Percentiles rank a stretch among this genome's conserved stretches.
Evolutionary conservation across 257 asterid species (phyloP).

Genomic region (Vinca minor): DNA sequence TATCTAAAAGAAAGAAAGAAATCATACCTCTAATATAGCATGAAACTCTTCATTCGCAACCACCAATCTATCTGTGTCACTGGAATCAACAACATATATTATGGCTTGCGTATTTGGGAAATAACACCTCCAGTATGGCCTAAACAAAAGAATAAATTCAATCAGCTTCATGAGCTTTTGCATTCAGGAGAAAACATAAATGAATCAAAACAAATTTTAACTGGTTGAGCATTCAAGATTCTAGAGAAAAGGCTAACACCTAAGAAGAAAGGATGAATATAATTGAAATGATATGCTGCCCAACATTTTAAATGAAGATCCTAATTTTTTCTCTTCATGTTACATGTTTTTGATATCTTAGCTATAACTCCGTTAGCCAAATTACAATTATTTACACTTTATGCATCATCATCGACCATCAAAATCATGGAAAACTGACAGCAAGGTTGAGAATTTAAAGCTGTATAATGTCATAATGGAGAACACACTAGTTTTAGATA

Average conservation of each 20-base stretch:
- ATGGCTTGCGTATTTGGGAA: constrained; percentile 97
- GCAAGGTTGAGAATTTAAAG: neutral
- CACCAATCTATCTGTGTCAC: constrained; percentile 92
- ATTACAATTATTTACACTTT: neutral
- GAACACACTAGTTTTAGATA: too few species aligned
- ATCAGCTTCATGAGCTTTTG: neutral
- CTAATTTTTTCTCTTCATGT: too few species aligned
- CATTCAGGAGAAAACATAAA: neutral
- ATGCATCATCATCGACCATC: neutral
- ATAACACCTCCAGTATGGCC: constrained; percentile 99
- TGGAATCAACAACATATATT: constrained; percentile 93
- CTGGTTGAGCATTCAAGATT: neutral
- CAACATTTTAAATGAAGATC: neutral
- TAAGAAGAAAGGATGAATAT: neutral
- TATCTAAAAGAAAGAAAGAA: neutral
- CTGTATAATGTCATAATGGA: neutral
- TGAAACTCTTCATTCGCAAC: constrained; percentile 93
- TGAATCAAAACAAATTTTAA: neutral
- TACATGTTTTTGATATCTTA: too few species aligned
- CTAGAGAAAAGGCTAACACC: neutral
- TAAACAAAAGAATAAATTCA: constrained; percentile 7
- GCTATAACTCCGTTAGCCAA: too few species aligned
- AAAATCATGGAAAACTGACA: neutral
- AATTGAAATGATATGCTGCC: neutral
- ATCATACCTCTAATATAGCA: constrained; percentile 75